phyloP scores from a whole-genome alignment of 1,284 basidiomycete species.

The Tylopilus orsonianus region DNA sequence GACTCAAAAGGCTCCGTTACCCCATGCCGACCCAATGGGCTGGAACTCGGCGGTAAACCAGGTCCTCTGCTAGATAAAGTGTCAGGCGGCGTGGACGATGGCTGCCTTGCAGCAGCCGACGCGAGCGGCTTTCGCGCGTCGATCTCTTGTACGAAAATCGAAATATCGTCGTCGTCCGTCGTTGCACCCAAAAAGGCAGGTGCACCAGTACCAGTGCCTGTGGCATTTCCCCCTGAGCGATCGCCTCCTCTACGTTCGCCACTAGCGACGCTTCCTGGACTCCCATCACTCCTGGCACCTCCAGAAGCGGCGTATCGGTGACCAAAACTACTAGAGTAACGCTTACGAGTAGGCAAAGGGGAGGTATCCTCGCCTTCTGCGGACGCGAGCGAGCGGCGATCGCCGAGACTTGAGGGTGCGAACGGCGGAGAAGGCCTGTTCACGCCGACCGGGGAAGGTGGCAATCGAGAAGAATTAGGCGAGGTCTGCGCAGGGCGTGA shows the following conservation, averaged over 20 bases:
- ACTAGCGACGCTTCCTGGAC: constrained; percentile 32
- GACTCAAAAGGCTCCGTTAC: neutral
- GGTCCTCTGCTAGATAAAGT: neutral
- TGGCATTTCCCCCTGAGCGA: constrained; percentile 10
- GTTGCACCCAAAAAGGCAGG: constrained; percentile 47
- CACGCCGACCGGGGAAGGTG: constrained; percentile 43
- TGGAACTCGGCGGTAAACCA: constrained; percentile 5
- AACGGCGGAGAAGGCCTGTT: constrained; percentile 46
- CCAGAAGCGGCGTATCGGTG: constrained; percentile 55
- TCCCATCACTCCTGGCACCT: constrained; percentile 42
- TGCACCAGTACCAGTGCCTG: constrained; percentile 6
- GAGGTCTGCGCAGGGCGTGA: constrained; percentile 37
- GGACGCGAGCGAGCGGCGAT: constrained; percentile 39
- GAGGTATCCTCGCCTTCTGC: constrained; percentile 35
- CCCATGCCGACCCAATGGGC: constrained; percentile 2
- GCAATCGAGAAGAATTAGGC: constrained; percentile 43
- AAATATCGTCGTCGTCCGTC: constrained; percentile 74
- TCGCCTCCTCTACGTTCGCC: constrained; percentile 26
- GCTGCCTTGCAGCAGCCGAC: constrained; percentile 20
- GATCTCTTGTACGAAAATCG: constrained; percentile 72
- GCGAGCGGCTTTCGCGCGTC: constrained; percentile 61
- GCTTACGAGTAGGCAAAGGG: constrained; percentile 41
- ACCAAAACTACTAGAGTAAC: constrained; percentile 71
- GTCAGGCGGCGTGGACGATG: constrained; percentile 6
- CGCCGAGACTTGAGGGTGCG: constrained; percentile 49